Conservation (phyloP, 2,329 filamentous ascomycete genomes). For the Claviceps sp. region DNA sequence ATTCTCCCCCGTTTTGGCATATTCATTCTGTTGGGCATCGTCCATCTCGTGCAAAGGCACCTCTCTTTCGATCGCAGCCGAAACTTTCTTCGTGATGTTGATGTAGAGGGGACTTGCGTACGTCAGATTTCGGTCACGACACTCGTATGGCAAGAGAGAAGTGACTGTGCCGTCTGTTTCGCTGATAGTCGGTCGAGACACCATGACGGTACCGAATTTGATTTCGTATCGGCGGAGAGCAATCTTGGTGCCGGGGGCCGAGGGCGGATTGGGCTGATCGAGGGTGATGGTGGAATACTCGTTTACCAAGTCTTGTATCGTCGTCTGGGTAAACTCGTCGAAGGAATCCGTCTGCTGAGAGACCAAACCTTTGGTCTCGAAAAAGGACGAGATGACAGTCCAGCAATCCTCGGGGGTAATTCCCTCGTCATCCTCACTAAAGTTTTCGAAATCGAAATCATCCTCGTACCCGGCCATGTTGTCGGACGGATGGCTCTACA, state of each 20-base stretch:
- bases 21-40: conserved; percentile 44
- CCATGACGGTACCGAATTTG: conserved; percentile 80
- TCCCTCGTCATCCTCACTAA: conserved; percentile 50
- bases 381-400: conserved; percentile 95
- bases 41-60: conserved; percentile 57
- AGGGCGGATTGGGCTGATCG: conserved; percentile 76
- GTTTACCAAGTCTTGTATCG: conserved; percentile 86
- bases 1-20: conserved; percentile 39
- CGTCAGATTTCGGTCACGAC: conserved; percentile 86
- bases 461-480: conserved; percentile 45
- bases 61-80: conserved; percentile 65
- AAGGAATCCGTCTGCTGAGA: conserved; percentile 98
- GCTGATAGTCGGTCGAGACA: conserved; percentile 80
- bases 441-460: conserved; percentile 53
- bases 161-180: conserved; percentile 84
- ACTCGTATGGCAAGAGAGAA: conserved; percentile 84
- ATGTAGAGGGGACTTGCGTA: conserved; percentile 89
- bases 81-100: conserved; percentile 73
- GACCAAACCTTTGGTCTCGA: conserved; percentile 87
- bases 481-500: conserved; percentile 3
- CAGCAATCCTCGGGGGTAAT: conserved; percentile 98
- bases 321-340: conserved; percentile 89
- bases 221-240: conserved; percentile 88
- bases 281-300: conserved; percentile 88
- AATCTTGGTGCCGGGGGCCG: conserved; percentile 63